These are phyloP conservation scores for Rubus idaeus DNA, from an alignment of 306 rosid species.

Conservation along the genomic window DNA sequence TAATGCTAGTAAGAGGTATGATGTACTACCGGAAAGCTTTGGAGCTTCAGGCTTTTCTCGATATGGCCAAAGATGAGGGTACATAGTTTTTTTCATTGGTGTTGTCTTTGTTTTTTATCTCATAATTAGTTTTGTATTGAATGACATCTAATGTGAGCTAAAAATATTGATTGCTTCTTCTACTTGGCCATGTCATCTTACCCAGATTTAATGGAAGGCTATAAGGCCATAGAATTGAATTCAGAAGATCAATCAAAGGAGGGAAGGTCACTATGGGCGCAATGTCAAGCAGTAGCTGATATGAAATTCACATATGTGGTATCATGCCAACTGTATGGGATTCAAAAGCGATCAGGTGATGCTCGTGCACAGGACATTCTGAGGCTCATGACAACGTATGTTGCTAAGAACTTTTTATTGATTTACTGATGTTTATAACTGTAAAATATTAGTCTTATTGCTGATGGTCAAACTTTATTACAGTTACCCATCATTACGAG, in stretches of 20 bases:
- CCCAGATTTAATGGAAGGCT: constrained; percentile 93
- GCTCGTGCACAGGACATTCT: constrained; percentile 82
- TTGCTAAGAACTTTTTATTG: constrained; percentile 3
- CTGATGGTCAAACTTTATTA: background rate
- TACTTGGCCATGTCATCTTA: constrained; percentile 26
- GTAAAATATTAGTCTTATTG: constrained; percentile 19
- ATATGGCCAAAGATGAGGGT: constrained; percentile 96
- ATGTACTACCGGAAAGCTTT: constrained; percentile 95
- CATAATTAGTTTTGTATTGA: constrained; percentile 3
- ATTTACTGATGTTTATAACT: background rate
- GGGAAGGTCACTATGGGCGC: constrained; percentile 84
- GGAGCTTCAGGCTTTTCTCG: constrained; percentile 98
- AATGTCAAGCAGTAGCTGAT: constrained; percentile 95
- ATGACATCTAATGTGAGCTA: background rate
- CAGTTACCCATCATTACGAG: constrained; percentile 95
- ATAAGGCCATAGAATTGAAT: constrained; percentile 77
- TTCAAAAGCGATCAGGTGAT: constrained; percentile 88
- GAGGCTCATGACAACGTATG: constrained; percentile 87
- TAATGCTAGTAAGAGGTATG: constrained; percentile 83
- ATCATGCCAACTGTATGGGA: constrained; percentile 91
- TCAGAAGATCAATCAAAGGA: constrained; percentile 80
- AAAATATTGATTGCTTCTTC: background rate
- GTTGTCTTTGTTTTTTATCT: background rate
- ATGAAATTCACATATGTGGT: constrained; percentile 97
- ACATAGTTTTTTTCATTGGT: constrained; percentile 16